Evolutionary conservation across 805 yeast species (phyloP).

Genomic region (Saturnispora quitensis): DNA sequence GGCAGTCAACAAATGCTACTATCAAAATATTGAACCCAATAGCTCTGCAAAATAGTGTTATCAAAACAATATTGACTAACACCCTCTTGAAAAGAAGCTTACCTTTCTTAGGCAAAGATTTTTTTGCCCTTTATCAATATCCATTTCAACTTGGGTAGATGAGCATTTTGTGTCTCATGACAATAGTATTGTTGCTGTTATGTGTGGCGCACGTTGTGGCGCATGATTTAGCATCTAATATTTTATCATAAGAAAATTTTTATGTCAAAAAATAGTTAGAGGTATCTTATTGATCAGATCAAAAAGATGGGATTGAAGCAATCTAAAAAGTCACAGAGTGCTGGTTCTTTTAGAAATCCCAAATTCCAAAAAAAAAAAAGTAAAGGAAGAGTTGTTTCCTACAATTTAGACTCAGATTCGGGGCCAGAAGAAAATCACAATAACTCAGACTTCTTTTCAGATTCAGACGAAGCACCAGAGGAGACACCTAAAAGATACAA

Average conservation of each 20-base stretch:
- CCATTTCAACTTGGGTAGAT: not conserved
- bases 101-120: not conserved
- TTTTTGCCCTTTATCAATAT: not conserved
- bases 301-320: not conserved
- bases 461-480: slow-evolving; percentile 6
- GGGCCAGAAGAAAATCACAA: slow-evolving; percentile 21
- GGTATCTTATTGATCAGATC: not conserved
- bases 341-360: not conserved
- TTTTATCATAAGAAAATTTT: not conserved
- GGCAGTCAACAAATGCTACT: not conserved
- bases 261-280: not conserved
- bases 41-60: not conserved
- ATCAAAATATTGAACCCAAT: not conserved
- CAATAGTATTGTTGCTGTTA: not conserved
- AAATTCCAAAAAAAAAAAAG: not conserved
- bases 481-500: slow-evolving; percentile 24
- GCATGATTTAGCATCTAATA: not conserved
- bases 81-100: not conserved
- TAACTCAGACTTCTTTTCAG: slow-evolving; percentile 4
- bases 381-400: not conserved
- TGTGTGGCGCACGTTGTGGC: not conserved
- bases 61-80: too few species aligned
- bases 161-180: not conserved
- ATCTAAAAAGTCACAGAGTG: not conserved
- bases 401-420: slow-evolving; percentile 12